Percentiles rank a stretch among this genome's conserved stretches.
phyloP scores from a whole-genome alignment of 257 asterid species.

The Phtheirospermum japonicum region DNA sequence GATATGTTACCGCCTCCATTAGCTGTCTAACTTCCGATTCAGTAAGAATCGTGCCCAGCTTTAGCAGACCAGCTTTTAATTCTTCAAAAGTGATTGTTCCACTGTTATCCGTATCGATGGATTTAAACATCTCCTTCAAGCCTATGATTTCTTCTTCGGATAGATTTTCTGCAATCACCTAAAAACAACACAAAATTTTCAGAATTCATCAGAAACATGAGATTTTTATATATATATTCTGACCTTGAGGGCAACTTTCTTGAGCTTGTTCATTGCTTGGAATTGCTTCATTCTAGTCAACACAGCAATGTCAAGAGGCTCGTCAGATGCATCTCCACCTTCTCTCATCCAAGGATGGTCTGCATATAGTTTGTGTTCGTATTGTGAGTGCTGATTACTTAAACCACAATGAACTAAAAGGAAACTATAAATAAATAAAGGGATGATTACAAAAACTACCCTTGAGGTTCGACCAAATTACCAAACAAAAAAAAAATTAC shows the following conservation, averaged over 20 bases:
- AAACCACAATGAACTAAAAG: background rate
- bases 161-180: slow-evolving; percentile 82
- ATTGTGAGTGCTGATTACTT: too few relatives aligned
- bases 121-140: slow-evolving; percentile 75
- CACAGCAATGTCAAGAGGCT: slow-evolving; percentile 75
- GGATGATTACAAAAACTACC: background rate
- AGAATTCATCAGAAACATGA: slow-evolving; percentile 6
- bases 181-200: slow-evolving; percentile 9
- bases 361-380: slow-evolving; percentile 26
- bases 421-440: background rate
- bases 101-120: slow-evolving; percentile 68
- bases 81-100: slow-evolving; percentile 77
- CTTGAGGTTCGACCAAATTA: background rate
- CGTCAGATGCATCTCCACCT: slow-evolving; percentile 79
- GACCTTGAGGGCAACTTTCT: slow-evolving; percentile 83
- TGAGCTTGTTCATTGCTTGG: slow-evolving; percentile 78
- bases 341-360: slow-evolving; percentile 91
- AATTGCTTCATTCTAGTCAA: slow-evolving; percentile 77
- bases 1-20: slow-evolving; percentile 69
- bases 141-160: slow-evolving; percentile 87
- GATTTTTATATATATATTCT: background rate
- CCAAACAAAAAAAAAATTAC: background rate
- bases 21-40: slow-evolving; percentile 73
- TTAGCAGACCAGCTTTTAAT: slow-evolving; percentile 65
- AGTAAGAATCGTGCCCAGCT: slow-evolving; percentile 56